phyloP scores from a whole-genome alignment of 495 filamentous ascomycete species.

The Lepidopterella palustris region DNA sequence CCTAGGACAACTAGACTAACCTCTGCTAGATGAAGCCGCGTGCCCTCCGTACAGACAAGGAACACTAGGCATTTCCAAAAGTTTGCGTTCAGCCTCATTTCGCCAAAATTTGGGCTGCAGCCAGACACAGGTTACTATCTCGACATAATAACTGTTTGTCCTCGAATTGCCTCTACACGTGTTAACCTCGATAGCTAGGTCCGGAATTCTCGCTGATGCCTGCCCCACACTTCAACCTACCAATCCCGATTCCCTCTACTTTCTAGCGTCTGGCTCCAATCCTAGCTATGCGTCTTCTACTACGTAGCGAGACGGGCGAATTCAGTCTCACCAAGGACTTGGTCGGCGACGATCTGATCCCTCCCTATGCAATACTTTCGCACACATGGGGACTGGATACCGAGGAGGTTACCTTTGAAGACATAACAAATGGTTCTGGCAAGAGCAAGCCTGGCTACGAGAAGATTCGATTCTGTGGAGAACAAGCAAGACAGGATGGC shows the following conservation, averaged over 20 bases:
- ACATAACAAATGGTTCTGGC: background rate
- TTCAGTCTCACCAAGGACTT: slow-evolving; percentile 8
- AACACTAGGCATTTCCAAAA: background rate
- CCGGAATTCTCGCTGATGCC: background rate
- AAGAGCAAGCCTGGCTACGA: background rate
- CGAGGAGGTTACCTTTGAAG: slow-evolving; percentile 14
- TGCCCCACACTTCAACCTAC: background rate
- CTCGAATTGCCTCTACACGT: background rate
- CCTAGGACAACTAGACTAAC: background rate
- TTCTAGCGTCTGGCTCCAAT: background rate
- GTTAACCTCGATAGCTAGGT: background rate
- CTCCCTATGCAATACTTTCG: slow-evolving; percentile 16
- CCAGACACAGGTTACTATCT: background rate
- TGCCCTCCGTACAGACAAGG: background rate
- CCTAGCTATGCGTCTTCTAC: background rate
- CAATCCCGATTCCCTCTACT: background rate
- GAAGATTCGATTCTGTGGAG: slow-evolving; percentile 16
- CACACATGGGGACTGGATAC: slow-evolving; percentile 14
- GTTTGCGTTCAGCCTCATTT: background rate
- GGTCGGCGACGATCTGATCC: slow-evolving; percentile 1
- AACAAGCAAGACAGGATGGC: slow-evolving; percentile 5
- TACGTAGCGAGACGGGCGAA: background rate
- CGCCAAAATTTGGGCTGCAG: background rate
- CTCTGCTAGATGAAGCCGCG: background rate
- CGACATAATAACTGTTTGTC: background rate